These are phyloP conservation scores for Candida argentea DNA, from an alignment of 805 yeast species.

Conservation along the genomic window DNA sequence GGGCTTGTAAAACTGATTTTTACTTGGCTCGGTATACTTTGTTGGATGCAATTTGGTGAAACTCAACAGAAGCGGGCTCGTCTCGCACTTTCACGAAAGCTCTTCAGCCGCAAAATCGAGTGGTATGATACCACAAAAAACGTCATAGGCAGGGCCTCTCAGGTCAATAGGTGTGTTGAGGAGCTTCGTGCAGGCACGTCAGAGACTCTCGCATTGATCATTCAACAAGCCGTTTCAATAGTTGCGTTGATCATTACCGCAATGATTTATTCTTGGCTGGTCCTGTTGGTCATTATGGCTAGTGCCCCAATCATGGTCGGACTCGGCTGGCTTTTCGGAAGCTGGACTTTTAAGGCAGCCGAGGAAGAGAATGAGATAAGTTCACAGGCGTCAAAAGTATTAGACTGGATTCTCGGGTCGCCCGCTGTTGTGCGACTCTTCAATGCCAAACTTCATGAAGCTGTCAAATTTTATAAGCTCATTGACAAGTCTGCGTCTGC, in stretches of 20 bases:
- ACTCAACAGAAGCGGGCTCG: slow-evolving; percentile 53
- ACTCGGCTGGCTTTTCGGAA: slow-evolving; percentile 41
- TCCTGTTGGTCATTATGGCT: slow-evolving; percentile 70
- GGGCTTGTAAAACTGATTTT: slow-evolving; percentile 22
- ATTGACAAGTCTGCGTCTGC: slow-evolving; percentile 25
- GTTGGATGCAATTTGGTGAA: slow-evolving; percentile 70
- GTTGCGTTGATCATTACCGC: slow-evolving; percentile 52
- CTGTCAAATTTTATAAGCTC: slow-evolving; percentile 27
- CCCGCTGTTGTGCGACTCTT: slow-evolving; percentile 52
- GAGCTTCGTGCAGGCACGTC: slow-evolving; percentile 61
- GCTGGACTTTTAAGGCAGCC: slow-evolving; percentile 39
- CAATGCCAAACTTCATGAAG: slow-evolving; percentile 47
- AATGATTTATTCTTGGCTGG: slow-evolving; percentile 72
- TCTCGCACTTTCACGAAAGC: slow-evolving; percentile 26
- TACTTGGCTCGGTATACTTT: slow-evolving; percentile 43
- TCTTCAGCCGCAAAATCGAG: slow-evolving; percentile 35
- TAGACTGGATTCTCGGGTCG: slow-evolving; percentile 63
- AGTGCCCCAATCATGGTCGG: slow-evolving; percentile 58
- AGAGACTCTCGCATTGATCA: slow-evolving; percentile 50
- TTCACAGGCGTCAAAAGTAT: slow-evolving; percentile 44
- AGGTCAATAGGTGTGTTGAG: slow-evolving; percentile 62
- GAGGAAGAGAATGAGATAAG: slow-evolving; percentile 46
- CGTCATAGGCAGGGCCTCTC: slow-evolving; percentile 54
- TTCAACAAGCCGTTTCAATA: slow-evolving; percentile 44
- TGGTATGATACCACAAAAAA: slow-evolving; percentile 59